Base-by-base conservation (phyloP, 768 basidiomycete genomes). In the Macrocybe gigantea region DNA sequence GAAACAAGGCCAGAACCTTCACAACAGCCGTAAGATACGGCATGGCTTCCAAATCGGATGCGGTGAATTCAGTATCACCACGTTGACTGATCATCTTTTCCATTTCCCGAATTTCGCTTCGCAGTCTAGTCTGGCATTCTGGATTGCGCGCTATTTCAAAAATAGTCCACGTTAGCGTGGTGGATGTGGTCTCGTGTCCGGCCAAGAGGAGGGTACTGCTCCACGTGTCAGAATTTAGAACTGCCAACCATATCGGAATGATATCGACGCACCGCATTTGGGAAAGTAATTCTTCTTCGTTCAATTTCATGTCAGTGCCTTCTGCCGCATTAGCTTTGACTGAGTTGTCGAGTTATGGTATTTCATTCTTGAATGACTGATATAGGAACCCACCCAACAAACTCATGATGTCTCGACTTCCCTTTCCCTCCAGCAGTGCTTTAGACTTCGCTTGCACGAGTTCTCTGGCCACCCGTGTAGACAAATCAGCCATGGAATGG, bases 121-220 rank as follows among this genome's bases (percentile, higher is more conserved):
- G 77, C 34, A 91, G 74, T 48, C 68, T 72, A 2, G 64, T 66
- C 63, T 92, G 88, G 5, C 80, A 61, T 6, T 77, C 67, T 0
- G 77, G 78, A 52, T 80, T 67, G 32, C 70, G 73, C 7, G 82
- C 74, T 31, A 92, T 70, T 51, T 83, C 79, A 45, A 83, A 68
- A 9, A 88, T 62, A 5, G 75, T 71, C 81, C 83, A 90, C 45
- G 69, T 70, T 39, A 84, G 52, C 0, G 75, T 71, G 49, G 73
- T 79, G 0, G 83, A 72, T 8, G 79, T 81, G 7, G 81, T 82
- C 57, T 84, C 83, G 55, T 85, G 75, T 1, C 77, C 79, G 5
- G 77, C 76, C 33, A 78, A 50, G 31, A 77, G 63, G 10, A 79
- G 66, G 1, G 71, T 73, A 38, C 85, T 86, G 1, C 62, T 55